Base-by-base conservation (phyloP, 495 filamentous ascomycete species). In the Glarea lozoyensis region DNA sequence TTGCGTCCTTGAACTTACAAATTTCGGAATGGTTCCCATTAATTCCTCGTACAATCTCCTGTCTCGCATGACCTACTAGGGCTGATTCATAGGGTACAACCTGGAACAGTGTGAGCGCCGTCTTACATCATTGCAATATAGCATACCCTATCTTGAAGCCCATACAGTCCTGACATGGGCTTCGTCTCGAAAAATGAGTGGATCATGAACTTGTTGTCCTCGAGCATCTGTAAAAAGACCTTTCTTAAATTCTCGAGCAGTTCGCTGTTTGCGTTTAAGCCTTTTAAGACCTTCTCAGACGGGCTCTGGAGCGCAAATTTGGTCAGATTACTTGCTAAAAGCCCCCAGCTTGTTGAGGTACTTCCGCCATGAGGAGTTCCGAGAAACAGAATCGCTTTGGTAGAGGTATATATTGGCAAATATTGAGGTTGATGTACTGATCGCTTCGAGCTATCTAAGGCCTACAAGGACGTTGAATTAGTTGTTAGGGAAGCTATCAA, bases 51-150 rank as follows among this genome's bases (percentile, higher is more conserved):
- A 45, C 43, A 10, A 19, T 48, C 22, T 53, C 50, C 22, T 45
- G 33, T 21, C 25, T 32, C 10, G 45, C 20, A 23, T 35, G 12
- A 34, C 40, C 40, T 7, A 56, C 30, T 39, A 34, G 46, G 16
- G 53, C 53, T 36, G 53, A 50, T 21, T 27, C 27, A 33, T 56
- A 45, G 15, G 46, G 42, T 4, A 53, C 53, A 24, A 56, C 46
- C 50, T 56, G n/a, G 19, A 27, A 1, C 7, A 29, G 25, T 7
- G 25, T 29, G 7, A 29, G 25, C 25, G 7, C 25, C 25, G n/a
- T 29, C n/a, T 7, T 7, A 7, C 25, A 7, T n/a, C 7, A n/a
- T n/a, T 29, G 25, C 25, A 7, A 7, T 29, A 29, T 29, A 29
- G n/a, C 7, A 29, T 29, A 29, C 25, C 25, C n/a, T 29, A 7